Evolutionary conservation across 345 rosid species (phyloP).

Genomic region (Euphorbia peplus): DNA sequence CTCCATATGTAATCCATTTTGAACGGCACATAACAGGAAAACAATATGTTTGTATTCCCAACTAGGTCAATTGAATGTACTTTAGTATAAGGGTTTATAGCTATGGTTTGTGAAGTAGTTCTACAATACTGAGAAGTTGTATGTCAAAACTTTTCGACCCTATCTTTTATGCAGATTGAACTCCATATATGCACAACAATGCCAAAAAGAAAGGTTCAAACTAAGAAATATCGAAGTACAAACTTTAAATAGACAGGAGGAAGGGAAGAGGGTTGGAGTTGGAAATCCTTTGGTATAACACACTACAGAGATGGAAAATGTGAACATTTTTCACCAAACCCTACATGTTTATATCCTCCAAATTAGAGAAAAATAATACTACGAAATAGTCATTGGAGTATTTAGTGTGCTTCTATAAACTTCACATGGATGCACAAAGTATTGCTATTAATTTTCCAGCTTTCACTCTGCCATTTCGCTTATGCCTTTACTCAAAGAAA

Average conservation of each 20-base stretch:
- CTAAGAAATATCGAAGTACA: not conserved
- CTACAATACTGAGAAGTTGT: not conserved
- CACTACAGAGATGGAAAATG: not conserved
- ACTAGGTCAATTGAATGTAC: not conserved
- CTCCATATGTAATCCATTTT: not conserved
- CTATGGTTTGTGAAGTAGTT: not conserved
- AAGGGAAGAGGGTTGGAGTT: not conserved
- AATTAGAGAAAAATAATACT: not conserved
- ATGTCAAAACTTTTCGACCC: not conserved
- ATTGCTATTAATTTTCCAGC: not conserved
- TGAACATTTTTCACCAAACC: not conserved
- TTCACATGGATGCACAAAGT: not conserved
- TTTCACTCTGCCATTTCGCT: not conserved
- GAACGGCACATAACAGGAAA: not conserved
- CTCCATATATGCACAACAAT: not conserved
- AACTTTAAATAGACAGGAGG: not conserved
- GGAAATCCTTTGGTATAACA: not conserved
- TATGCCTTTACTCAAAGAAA: not conserved
- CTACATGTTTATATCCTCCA: not conserved
- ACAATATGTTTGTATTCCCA: not conserved
- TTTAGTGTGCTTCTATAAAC: not conserved
- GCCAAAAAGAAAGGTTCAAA: no score
- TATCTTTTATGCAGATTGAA: conserved; percentile 1
- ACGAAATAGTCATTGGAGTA: not conserved
- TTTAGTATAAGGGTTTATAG: not conserved